Percentiles rank a stretch among this genome's conserved stretches.
Evolutionary conservation across 192 early-diverging fungal species (phyloP).

Genomic region (Linnemannia hyalina): DNA sequence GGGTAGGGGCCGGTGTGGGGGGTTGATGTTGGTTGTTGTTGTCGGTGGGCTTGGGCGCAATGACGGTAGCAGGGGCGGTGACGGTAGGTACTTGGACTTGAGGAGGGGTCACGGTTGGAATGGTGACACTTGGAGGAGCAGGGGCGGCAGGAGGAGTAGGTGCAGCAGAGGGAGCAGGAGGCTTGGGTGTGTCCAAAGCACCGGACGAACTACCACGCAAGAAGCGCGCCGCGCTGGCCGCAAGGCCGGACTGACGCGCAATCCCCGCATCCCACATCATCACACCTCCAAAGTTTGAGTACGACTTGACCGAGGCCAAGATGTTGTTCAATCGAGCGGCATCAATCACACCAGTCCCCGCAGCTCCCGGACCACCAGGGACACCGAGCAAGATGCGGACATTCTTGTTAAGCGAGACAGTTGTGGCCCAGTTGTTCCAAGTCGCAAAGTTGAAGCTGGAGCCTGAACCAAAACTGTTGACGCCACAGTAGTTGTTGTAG

Average conservation of each 20-base stretch:
- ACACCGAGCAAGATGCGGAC: conserved; percentile 71
- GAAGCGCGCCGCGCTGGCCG: conserved; percentile 22
- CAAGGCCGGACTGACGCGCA: conserved; percentile 30
- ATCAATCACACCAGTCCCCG: conserved; percentile 58
- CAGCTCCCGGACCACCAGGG: conserved; percentile 68
- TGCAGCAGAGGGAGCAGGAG: neutral
- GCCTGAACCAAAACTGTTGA: conserved; percentile 52
- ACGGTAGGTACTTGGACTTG: neutral
- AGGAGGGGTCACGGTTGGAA: conserved; percentile 1
- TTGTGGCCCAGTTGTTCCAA: conserved; percentile 74
- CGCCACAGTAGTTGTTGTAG: conserved; percentile 77
- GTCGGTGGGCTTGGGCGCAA: neutral
- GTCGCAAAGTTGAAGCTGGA: conserved; percentile 68
- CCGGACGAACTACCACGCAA: neutral
- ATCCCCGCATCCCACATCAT: conserved; percentile 72
- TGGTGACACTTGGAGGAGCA: neutral
- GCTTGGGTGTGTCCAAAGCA: neutral
- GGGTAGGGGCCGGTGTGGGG: neutral
- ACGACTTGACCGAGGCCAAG: conserved; percentile 33
- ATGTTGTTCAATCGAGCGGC: conserved; percentile 41
- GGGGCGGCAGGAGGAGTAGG: neutral
- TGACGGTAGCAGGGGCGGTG: neutral
- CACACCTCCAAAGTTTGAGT: conserved; percentile 73
- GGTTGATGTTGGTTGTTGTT: neutral
- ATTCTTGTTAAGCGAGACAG: conserved; percentile 66